Evolutionary conservation across 176 grass and related monocot species (phyloP).

Genomic region (Musa itinerans): DNA sequence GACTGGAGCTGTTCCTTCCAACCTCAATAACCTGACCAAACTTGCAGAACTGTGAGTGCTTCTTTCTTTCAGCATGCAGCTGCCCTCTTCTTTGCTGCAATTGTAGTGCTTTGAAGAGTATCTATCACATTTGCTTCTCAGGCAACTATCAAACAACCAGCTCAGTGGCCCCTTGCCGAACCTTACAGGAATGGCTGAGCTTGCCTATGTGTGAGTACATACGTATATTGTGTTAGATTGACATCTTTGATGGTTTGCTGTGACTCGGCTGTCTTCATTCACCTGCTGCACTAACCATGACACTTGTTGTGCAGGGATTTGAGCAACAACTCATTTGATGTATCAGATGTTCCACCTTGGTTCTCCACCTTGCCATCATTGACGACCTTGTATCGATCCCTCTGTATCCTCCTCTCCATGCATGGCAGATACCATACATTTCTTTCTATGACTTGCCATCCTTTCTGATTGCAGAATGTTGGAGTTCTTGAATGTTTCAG

Average conservation of each 20-base stretch:
- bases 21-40: constrained; percentile 13
- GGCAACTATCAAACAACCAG: constrained; percentile 10
- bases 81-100: neutral
- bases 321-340: constrained; percentile 63
- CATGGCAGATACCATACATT: constrained; percentile 10
- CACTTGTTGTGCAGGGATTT: constrained; percentile 43
- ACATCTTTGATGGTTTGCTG: too few species aligned
- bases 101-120: neutral
- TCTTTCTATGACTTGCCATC: neutral
- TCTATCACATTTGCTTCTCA: neutral
- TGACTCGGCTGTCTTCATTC: neutral
- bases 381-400: constrained; percentile 34
- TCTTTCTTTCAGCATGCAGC: neutral
- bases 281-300: neutral
- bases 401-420: neutral
- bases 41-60: constrained; percentile 9
- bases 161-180: constrained; percentile 20
- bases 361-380: constrained; percentile 26
- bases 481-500: neutral
- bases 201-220: constrained; percentile 16
- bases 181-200: constrained; percentile 12
- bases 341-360: constrained; percentile 56
- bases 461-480: neutral
- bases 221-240: neutral
- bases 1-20: constrained; percentile 12